Evolutionary conservation across 306 rosid genomes (phyloP), one percentile per base, ranked within the genome.

Genomic region (Acacia melanoxylon): DNA sequence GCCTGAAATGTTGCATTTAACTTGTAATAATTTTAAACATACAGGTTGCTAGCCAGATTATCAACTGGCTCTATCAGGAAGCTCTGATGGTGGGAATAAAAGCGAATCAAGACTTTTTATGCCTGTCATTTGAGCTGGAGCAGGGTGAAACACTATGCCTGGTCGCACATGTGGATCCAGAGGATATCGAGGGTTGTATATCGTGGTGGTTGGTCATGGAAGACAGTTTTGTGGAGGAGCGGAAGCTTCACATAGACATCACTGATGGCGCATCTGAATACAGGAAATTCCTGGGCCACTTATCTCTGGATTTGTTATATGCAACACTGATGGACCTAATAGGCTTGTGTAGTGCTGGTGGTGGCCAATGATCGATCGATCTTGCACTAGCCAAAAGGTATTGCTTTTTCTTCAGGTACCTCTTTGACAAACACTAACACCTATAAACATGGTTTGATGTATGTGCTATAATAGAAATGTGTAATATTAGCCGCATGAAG

Each of bases 201-300:
- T 93, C 97, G 9, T 95, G 98, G 99, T 93, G 91, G 94, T 83
- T 95, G 86, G 90, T 93, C 37, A 89, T 95, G 89, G 97, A 92
- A 59, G 90, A 91, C 63, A 84, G 90, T 75, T 85, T 90, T 40
- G 77, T 87, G 15, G 98, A 92, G 86, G 95, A 91, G 84, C 81
- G 81, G 74, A 92, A 93, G 76, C 89, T 92, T 86, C 87, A 75
- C 15, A 65, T 86, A 62, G 94, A 88, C 80, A 52, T 78, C 52
- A 79, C 78, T 1, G 85, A 89, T 77, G 91, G 91, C 65, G 84
- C 88, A 31, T 90, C 97, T 49, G 97, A 95, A 78, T 89, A 85
- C 74, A 89, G 90, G 87, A 89, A 87, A 86, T 89, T 89, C 76
- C 76, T 93, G 68, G 99, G 99, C 54, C 89, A 91, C 80, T 86